phyloP scores from a whole-genome alignment of 345 rosid species.

The Brassica rapa region DNA sequence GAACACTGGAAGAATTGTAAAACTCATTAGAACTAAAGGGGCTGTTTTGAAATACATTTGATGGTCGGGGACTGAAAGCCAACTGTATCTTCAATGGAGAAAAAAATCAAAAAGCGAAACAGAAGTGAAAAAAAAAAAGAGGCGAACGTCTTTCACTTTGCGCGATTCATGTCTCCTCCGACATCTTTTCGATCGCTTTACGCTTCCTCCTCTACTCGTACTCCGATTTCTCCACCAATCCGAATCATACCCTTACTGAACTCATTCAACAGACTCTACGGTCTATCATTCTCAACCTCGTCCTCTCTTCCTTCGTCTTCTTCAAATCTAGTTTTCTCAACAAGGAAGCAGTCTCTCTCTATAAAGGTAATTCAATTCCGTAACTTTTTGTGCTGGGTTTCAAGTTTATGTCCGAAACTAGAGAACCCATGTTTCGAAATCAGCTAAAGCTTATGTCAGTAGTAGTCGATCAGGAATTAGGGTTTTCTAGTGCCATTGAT shows the following conservation, averaged over 20 bases:
- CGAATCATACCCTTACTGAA: slow-evolving; percentile 16
- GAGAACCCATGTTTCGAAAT: slow-evolving; percentile 24
- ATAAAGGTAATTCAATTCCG: slow-evolving; percentile 50
- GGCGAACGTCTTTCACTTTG: slow-evolving; percentile 4
- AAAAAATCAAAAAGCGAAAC: slow-evolving; percentile 4
- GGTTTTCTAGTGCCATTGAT: slow-evolving; percentile 3
- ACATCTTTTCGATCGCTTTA: slow-evolving; percentile 45
- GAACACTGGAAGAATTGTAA: neutral
- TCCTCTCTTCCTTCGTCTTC: slow-evolving; percentile 11
- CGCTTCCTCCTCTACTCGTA: slow-evolving; percentile 35
- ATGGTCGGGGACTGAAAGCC: neutral
- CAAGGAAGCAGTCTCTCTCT: slow-evolving; percentile 43
- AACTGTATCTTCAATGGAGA: neutral
- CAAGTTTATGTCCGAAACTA: neutral
- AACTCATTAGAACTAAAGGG: neutral
- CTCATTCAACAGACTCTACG: slow-evolving; percentile 36
- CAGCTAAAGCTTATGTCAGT: slow-evolving; percentile 9
- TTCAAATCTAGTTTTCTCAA: slow-evolving; percentile 14
- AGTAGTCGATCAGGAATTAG: slow-evolving; percentile 15
- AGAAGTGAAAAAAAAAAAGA: neutral
- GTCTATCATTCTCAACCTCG: slow-evolving; percentile 31
- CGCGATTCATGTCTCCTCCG: slow-evolving; percentile 49
- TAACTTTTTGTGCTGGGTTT: neutral
- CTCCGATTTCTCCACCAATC: slow-evolving; percentile 36
- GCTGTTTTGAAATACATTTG: neutral